Evolutionary conservation across 2,329 filamentous ascomycete species (phyloP).

Genomic region (Aulographum hederae): DNA sequence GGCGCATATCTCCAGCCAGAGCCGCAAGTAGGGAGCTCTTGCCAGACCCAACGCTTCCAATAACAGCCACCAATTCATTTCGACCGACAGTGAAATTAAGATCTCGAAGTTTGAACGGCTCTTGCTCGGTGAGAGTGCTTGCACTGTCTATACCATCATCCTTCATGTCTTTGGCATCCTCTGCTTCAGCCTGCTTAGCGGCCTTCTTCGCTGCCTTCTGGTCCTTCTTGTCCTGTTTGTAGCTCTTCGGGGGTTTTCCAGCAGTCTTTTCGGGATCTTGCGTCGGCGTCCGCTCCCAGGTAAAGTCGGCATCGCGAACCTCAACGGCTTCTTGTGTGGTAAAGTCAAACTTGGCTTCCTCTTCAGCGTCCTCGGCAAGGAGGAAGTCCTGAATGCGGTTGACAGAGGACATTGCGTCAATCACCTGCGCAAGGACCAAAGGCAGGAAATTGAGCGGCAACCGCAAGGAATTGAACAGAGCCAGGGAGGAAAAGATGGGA

Average conservation of each 20-base stretch:
- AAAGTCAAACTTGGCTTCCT: slow-evolving; percentile 43
- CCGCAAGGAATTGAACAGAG: slow-evolving; percentile 79
- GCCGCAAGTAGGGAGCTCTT: slow-evolving; percentile 83
- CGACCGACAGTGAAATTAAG: slow-evolving; percentile 50
- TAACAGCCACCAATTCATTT: slow-evolving; percentile 68
- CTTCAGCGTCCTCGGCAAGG: slow-evolving; percentile 64
- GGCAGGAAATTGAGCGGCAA: slow-evolving; percentile 82
- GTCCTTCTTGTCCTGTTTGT: slow-evolving; percentile 16
- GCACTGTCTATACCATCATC: slow-evolving; percentile 28
- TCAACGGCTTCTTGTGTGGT: slow-evolving; percentile 41
- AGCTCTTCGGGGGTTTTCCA: slow-evolving; percentile 12
- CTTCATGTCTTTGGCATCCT: slow-evolving; percentile 11
- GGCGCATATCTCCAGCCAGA: slow-evolving; percentile 84
- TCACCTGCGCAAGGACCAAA: slow-evolving; percentile 71
- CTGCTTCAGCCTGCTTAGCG: slow-evolving; percentile 20
- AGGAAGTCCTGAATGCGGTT: slow-evolving; percentile 78
- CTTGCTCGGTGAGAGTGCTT: slow-evolving; percentile 37
- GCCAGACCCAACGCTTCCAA: slow-evolving; percentile 73
- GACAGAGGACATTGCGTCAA: slow-evolving; percentile 75
- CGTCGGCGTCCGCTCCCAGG: slow-evolving; percentile 60
- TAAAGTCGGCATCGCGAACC: slow-evolving; percentile 58
- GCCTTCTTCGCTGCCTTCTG: slow-evolving; percentile 29
- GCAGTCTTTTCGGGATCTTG: slow-evolving; percentile 18
- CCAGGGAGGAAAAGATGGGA: slow-evolving; percentile 77
- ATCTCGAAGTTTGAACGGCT: slow-evolving; percentile 55